phyloP scores from a whole-genome alignment of 495 filamentous ascomycete genomes.

The Filosporella fistucella region DNA sequence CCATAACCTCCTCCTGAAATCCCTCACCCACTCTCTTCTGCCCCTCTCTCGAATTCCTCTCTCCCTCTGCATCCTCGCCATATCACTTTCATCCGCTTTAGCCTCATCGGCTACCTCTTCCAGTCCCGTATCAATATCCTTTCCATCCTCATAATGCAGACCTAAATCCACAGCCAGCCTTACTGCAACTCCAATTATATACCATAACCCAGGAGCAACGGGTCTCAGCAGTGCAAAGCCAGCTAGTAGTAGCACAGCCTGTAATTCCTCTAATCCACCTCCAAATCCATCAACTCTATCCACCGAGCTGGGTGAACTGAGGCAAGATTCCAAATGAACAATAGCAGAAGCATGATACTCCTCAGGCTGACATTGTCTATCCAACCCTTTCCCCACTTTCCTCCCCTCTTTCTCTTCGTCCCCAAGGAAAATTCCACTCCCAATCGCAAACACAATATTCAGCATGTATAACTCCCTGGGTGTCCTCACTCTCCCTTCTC shows the following conservation, averaged over 20 bases:
- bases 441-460: conserved; percentile 98
- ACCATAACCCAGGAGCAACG: conserved; percentile 92
- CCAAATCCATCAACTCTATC: conserved; percentile 59
- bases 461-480: conserved; percentile 85
- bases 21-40: conserved; percentile 78
- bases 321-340: conserved; percentile 81
- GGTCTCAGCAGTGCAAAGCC: conserved; percentile 88
- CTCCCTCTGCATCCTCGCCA: conserved; percentile 22
- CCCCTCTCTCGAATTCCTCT: conserved; percentile 52
- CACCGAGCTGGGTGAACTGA: conserved; percentile 57
- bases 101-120: conserved; percentile 10
- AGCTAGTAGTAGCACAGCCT: conserved; percentile 84
- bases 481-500: conserved; percentile 61
- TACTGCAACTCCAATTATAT: conserved; percentile 91
- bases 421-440: conserved; percentile 85
- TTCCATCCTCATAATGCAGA: conserved; percentile 87
- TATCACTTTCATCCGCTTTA: conserved; percentile 25
- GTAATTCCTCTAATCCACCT: conserved; percentile 83
- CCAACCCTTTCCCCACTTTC: conserved; percentile 14
- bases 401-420: conserved; percentile 38
- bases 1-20: conserved; percentile 84
- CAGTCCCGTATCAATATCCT: conserved; percentile 50
- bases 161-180: conserved; percentile 88
- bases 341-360: conserved; percentile 96
- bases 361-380: conserved; percentile 77